Evolutionary conservation across 345 rosid species (phyloP), one percentile per base, ranked within the genome.

Genomic region (Physaria fendleri): DNA sequence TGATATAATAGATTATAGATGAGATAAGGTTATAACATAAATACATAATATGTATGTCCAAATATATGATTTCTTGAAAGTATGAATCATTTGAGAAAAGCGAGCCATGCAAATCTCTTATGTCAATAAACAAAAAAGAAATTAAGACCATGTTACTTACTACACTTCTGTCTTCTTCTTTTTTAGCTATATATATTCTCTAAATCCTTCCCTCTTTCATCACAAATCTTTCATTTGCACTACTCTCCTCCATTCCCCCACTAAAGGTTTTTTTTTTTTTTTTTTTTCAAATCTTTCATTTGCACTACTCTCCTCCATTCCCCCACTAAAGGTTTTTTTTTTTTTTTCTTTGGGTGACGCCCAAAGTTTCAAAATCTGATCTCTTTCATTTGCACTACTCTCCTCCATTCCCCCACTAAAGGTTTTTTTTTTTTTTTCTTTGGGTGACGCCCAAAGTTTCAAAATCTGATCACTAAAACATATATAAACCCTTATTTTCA

Each of bases 81-180:
- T 69, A 55, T 55, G 38, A 44, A 29, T 69, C 44, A 21, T 62
- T 46, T 64, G 67, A 56, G 33, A 48, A 55, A 54, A 47, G 34
- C 37, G 11, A 17, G 59, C 68, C 75, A 70, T 73, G 77, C 83
- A 81, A 73, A 74, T 72, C 81, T 74, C 76, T n/a, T n/a, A n/a
- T n/a, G n/a, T n/a, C n/a, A n/a, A n/a, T n/a, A n/a, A n/a, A n/a
- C n/a, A n/a, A n/a, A n/a, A n/a, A n/a, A n/a, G n/a, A n/a, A n/a
- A n/a, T n/a, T n/a, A n/a, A n/a, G 80, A 52, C 84, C 80, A 81
- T 41, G 75, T 81, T 20, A 64, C 45, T 64, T 30, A 68, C 68
- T 62, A 23, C 42, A 74, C 66, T 71, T 40, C 75, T 71, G 69
- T 66, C 66, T 50, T 50, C 17, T 53, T 54, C n/a, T 37, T 48